Percentiles rank a stretch among this genome's conserved stretches.
Conservation (phyloP, 2,329 filamentous ascomycete species). For the Venturia pyrina region DNA sequence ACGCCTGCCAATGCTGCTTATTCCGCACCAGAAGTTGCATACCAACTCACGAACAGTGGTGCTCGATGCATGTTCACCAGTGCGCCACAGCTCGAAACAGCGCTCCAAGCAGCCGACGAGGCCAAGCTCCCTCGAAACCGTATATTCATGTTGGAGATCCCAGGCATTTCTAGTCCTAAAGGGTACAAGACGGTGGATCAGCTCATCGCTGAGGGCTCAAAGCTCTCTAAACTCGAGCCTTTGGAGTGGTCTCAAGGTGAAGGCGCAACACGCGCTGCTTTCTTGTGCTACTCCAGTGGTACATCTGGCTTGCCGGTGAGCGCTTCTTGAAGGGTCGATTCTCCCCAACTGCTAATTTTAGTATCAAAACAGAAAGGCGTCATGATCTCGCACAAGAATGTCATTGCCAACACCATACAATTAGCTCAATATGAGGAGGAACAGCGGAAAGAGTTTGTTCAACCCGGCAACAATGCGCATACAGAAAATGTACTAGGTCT, state of each 20-base stretch:
- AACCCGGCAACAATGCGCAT: slow-evolving; percentile 31
- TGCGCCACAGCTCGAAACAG: slow-evolving; percentile 52
- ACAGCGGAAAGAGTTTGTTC: slow-evolving; percentile 28
- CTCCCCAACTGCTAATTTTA: neutral
- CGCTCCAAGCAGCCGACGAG: slow-evolving; percentile 53
- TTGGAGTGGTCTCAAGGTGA: slow-evolving; percentile 55
- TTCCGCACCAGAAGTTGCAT: slow-evolving; percentile 57
- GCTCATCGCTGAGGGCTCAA: slow-evolving; percentile 49
- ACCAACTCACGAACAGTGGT: slow-evolving; percentile 60
- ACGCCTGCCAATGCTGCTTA: slow-evolving; percentile 70
- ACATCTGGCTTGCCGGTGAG: slow-evolving; percentile 67
- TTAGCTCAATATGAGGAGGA: slow-evolving; percentile 41
- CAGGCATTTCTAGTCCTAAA: slow-evolving; percentile 34
- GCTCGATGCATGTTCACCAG: slow-evolving; percentile 66
- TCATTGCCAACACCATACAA: slow-evolving; percentile 67
- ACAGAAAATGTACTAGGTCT: slow-evolving; percentile 53
- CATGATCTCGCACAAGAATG: slow-evolving; percentile 70
- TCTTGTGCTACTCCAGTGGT: slow-evolving; percentile 70
- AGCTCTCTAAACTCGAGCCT: slow-evolving; percentile 43
- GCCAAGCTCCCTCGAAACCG: slow-evolving; percentile 52
- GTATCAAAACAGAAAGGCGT: slow-evolving; percentile 57
- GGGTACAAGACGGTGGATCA: slow-evolving; percentile 57
- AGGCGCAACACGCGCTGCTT: slow-evolving; percentile 58
- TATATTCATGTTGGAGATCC: slow-evolving; percentile 60
- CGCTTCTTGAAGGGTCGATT: slow-evolving; percentile 11